These are phyloP conservation scores for Yamadazyma phyllophila DNA, from an alignment of 805 yeast genomes.

Conservation along the genomic window DNA sequence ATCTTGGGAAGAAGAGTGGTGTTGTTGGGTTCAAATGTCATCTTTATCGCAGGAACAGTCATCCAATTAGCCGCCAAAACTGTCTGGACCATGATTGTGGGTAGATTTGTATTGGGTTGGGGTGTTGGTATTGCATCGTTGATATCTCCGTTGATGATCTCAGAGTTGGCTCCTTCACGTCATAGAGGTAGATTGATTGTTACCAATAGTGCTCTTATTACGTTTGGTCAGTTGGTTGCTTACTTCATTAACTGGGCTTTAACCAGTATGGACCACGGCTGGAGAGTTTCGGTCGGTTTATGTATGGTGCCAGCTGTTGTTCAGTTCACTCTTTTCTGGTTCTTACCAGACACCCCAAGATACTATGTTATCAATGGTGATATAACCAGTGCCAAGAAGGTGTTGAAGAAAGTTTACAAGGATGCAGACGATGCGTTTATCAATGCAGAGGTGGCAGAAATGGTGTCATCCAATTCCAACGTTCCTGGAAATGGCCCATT, in stretches of 20 bases:
- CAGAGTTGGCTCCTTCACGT: slow-evolving; percentile 89
- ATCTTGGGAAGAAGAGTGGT: slow-evolving; percentile 81
- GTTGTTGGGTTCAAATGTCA: slow-evolving; percentile 73
- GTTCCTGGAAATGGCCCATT: slow-evolving; percentile 43
- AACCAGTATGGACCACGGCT: slow-evolving; percentile 70
- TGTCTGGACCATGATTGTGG: slow-evolving; percentile 89
- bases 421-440: slow-evolving; percentile 64
- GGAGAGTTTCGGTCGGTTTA: slow-evolving; percentile 91
- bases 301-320: slow-evolving; percentile 82
- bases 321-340: slow-evolving; percentile 74
- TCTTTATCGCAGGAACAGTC: slow-evolving; percentile 82
- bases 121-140: slow-evolving; percentile 96
- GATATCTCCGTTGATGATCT: slow-evolving; percentile 89
- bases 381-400: slow-evolving; percentile 62
- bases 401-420: slow-evolving; percentile 60
- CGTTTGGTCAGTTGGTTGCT: slow-evolving; percentile 94
- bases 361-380: slow-evolving; percentile 73
- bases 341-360: slow-evolving; percentile 95
- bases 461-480: slow-evolving; percentile 45
- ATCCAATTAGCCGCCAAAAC: slow-evolving; percentile 78
- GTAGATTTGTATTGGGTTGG: slow-evolving; percentile 90
- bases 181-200: slow-evolving; percentile 91
- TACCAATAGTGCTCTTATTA: slow-evolving; percentile 82
- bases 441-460: slow-evolving; percentile 65
- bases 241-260: slow-evolving; percentile 93